Percentiles rank a stretch among this genome's conserved stretches.
Conservation (phyloP, 805 yeast species). For the Myxozyma neotropica region DNA sequence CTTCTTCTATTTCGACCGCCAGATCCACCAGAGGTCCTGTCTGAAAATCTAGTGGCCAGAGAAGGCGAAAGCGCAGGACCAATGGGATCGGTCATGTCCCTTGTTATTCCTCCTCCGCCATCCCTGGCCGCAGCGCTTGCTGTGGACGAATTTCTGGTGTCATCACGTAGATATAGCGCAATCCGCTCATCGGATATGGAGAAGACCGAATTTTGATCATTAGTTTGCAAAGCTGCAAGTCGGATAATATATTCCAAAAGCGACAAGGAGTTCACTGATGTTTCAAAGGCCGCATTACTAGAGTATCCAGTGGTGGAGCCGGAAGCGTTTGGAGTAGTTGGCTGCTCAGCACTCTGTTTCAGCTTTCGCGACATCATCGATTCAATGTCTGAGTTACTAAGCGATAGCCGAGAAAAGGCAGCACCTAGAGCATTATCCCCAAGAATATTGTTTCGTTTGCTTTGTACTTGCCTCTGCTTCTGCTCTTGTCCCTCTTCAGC, state of each 20-base stretch:
- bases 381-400: constrained; percentile 23
- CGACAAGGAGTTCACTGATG: constrained; percentile 44
- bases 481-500: constrained; percentile 34
- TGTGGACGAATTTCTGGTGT: constrained; percentile 39
- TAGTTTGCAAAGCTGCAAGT: constrained; percentile 60
- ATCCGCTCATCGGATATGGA: constrained; percentile 68
- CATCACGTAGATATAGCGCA: constrained; percentile 62
- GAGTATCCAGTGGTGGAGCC: background rate
- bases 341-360: background rate
- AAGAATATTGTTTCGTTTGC: background rate
- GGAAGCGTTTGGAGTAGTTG: background rate
- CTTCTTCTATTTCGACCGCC: constrained; percentile 7
- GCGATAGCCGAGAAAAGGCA: constrained; percentile 21
- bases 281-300: background rate
- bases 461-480: background rate
- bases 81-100: constrained; percentile 30
- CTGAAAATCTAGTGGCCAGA: constrained; percentile 10
- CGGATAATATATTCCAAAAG: constrained; percentile 66
- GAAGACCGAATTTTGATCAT: constrained; percentile 57
- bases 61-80: constrained; percentile 29
- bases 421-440: constrained; percentile 14
- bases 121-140: background rate
- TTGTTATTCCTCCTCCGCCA: constrained; percentile 7
- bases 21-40: background rate
- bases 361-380: constrained; percentile 2